Percentiles rank a stretch among this genome's conserved stretches.
phyloP scores from a whole-genome alignment of 768 basidiomycete species.

The Phlegmacium glaucopus region DNA sequence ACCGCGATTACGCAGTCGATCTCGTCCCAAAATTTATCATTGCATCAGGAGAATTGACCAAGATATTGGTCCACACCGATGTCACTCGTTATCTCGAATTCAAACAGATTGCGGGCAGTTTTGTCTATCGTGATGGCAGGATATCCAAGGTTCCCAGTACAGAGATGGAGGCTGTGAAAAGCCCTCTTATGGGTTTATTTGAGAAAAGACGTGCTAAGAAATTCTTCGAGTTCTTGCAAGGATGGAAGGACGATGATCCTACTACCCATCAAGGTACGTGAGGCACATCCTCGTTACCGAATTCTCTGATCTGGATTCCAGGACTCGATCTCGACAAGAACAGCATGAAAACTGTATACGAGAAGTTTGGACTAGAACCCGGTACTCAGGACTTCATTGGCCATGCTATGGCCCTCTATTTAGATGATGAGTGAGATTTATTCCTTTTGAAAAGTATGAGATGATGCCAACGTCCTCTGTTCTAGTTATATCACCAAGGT shows the following conservation, averaged over 20 bases:
- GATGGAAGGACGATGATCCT: slow-evolving; percentile 95
- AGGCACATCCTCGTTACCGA: not conserved
- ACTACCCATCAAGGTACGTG: slow-evolving; percentile 86
- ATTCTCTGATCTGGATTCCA: slow-evolving; percentile 24
- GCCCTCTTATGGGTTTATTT: slow-evolving; percentile 97
- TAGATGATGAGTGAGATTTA: slow-evolving; percentile 87
- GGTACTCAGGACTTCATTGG: slow-evolving; percentile 99
- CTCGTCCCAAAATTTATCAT: slow-evolving; percentile 99
- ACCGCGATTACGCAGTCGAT: slow-evolving; percentile 97
- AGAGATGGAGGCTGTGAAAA: slow-evolving; percentile 94
- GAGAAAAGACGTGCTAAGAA: slow-evolving; percentile 98
- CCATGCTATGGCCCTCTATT: slow-evolving; percentile 97
- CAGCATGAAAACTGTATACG: slow-evolving; percentile 92
- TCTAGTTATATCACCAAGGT: slow-evolving; percentile 88
- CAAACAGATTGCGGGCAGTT: slow-evolving; percentile 99
- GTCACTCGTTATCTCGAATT: slow-evolving; percentile 99
- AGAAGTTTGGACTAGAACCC: slow-evolving; percentile 94
- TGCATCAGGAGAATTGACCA: slow-evolving; percentile 94
- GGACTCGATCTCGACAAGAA: slow-evolving; percentile 87
- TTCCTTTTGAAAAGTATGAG: not conserved
- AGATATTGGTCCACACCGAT: slow-evolving; percentile 98
- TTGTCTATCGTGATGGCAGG: slow-evolving; percentile 93
- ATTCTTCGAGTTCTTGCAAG: slow-evolving; percentile 96
- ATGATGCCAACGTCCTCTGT: slow-evolving; percentile 1
- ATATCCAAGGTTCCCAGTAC: slow-evolving; percentile 98